Evolutionary conservation across 257 asterid species (phyloP), one percentile per base, ranked within the genome.

Genomic region (Mitragyna speciosa): DNA sequence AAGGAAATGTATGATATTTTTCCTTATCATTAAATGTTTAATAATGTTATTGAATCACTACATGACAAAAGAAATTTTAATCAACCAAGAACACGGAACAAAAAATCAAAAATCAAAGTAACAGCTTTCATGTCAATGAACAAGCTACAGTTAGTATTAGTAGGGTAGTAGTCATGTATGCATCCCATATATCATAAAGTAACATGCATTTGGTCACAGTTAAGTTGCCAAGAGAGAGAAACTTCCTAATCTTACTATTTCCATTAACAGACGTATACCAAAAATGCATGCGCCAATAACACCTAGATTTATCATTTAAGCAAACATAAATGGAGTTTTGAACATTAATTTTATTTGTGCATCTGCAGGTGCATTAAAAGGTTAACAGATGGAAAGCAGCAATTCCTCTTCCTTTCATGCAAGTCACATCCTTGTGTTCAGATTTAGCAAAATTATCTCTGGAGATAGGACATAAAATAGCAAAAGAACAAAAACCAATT

Each of bases 341-440:
- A 81, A 68, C 58, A 73, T 77, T 49, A 80, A 71, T 73, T 47
- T 81, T 31, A 69, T 43, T 66, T 82, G 76, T 89, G 83, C 80
- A 71, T 49, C 83, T 82, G 83, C 85, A 72, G 65, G 69, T 74
- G 82, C 84, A 82, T 86, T 82, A 63, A 79, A 56, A 70, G 51
- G 66, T 59, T 28, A 75, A 65, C 77, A 49, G 64, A 77, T 61
- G 76, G 59, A 76, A 84, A 81, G 84, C 86, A 82, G 82, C 80
- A 73, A 72, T 86, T 72, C 77, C 56, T 75, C 75, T 75, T 70
- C 36, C 73, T 82, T 75, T 70, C 85, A 84, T 65, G 84, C 82
- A 79, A 73, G 80, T 80, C 79, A 82, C n/a, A 82, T 58, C 80
- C 52, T 36, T 26, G 33, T 36, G 75, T 43, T 48, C 33, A 66